A percentile compares a stretch with the other conserved stretches of the same genome.
Evolutionary conservation across 169 alveolate species (phyloP).

Genomic region (Perkinsus olseni): DNA sequence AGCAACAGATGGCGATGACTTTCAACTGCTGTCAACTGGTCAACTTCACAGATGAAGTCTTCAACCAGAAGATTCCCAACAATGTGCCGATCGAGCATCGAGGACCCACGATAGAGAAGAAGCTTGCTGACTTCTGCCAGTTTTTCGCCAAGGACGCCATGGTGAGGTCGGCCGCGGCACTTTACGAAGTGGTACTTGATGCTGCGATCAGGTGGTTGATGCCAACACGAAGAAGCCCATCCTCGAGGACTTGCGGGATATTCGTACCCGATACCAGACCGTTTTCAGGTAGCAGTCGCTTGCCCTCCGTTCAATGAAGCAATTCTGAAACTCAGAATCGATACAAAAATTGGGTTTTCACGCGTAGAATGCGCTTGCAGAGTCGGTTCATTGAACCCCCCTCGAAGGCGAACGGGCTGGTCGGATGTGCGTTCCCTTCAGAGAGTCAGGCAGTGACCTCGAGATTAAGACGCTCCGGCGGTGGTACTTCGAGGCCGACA

Average conservation of each 20-base stretch:
- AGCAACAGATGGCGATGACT: background rate
- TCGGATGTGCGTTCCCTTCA: background rate
- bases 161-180: background rate
- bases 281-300: background rate
- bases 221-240: background rate
- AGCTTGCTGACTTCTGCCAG: background rate
- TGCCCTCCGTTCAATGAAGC: no score
- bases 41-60: background rate
- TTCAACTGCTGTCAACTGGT: background rate
- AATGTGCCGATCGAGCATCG: background rate
- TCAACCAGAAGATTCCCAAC: background rate
- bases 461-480: background rate
- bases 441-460: background rate
- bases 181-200: background rate
- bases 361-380: no score
- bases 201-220: background rate
- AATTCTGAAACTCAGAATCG: no score
- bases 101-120: background rate
- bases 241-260: background rate
- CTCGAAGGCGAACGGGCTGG: no score
- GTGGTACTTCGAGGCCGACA: background rate
- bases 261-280: background rate
- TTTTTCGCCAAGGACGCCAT: background rate
- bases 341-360: no score
- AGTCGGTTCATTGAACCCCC: no score